phyloP scores from a whole-genome alignment of 768 basidiomycete species.

The Gautieria morchelliformis region DNA sequence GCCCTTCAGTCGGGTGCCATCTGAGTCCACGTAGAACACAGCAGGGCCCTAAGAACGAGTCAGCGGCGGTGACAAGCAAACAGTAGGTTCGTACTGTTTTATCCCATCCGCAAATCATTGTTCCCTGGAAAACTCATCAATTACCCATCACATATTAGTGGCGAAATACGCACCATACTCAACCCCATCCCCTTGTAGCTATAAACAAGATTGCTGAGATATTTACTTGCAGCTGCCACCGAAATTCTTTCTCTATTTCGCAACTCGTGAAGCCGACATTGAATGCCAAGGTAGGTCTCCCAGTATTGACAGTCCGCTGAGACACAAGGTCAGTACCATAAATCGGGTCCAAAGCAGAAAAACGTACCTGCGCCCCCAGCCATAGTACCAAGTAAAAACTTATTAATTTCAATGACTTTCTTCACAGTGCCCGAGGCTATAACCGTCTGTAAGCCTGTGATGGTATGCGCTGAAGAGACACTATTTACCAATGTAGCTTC shows the following conservation, averaged over 20 bases:
- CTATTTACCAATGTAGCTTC: conserved; percentile 84
- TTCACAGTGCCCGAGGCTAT: conserved; percentile 94
- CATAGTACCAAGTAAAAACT: conserved; percentile 98
- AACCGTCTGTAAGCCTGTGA: not conserved
- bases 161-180: conserved; percentile 69
- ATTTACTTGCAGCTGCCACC: conserved; percentile 98
- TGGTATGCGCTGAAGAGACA: not conserved
- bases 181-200: conserved; percentile 98
- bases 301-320: conserved; percentile 93
- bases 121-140: conserved; percentile 49
- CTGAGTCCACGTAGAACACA: conserved; percentile 96
- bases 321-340: not conserved
- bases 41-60: conserved; percentile 59
- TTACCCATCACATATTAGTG: not conserved
- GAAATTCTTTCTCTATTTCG: conserved; percentile 95
- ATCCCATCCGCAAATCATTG: conserved; percentile 99
- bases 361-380: conserved; percentile 89
- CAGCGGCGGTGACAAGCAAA: not conserved
- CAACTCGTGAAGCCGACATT: conserved; percentile 93
- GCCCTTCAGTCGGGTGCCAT: conserved; percentile 91
- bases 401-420: conserved; percentile 99
- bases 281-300: conserved; percentile 99
- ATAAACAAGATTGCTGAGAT: conserved; percentile 94
- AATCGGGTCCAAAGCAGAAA: not conserved
- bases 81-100: conserved; percentile 61